These are phyloP conservation scores for Nidularia pulvinata DNA, from an alignment of 768 basidiomycete genomes.

Conservation along the genomic window DNA sequence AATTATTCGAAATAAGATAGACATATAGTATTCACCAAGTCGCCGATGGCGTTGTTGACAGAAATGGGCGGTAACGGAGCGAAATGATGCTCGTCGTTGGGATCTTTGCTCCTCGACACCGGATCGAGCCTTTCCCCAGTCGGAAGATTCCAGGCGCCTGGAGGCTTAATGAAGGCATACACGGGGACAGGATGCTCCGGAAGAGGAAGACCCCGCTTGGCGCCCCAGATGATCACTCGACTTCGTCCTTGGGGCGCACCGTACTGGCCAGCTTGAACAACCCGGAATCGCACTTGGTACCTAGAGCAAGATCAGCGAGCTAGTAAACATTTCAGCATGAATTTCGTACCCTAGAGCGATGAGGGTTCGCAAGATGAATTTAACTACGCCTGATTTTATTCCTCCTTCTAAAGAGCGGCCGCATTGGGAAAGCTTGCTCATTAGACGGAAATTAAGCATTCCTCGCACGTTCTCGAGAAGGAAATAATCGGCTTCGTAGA, in stretches of 20 bases:
- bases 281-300: constrained; percentile 67
- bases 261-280: constrained; percentile 71
- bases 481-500: constrained; percentile 61
- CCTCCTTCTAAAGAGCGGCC: constrained; percentile 26
- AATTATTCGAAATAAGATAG: too few species aligned
- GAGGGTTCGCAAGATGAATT: constrained; percentile 61
- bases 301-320: constrained; percentile 18
- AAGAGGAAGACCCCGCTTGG: constrained; percentile 51
- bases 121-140: constrained; percentile 40
- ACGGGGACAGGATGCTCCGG: constrained; percentile 69
- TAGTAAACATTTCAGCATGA: background rate
- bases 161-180: constrained; percentile 40
- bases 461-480: constrained; percentile 77
- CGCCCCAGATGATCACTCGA: constrained; percentile 70
- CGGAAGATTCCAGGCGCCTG: constrained; percentile 35
- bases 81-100: constrained; percentile 39
- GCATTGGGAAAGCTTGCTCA: constrained; percentile 22
- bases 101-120: constrained; percentile 38
- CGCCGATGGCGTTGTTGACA: constrained; percentile 64
- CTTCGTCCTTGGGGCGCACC: constrained; percentile 70
- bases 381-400: constrained; percentile 60
- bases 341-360: constrained; percentile 60
- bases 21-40: constrained; percentile 28
- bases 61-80: constrained; percentile 64
- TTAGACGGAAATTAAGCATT: constrained; percentile 48